Base-by-base conservation (phyloP, 768 basidiomycete genomes). In the Trametes coccinea region DNA sequence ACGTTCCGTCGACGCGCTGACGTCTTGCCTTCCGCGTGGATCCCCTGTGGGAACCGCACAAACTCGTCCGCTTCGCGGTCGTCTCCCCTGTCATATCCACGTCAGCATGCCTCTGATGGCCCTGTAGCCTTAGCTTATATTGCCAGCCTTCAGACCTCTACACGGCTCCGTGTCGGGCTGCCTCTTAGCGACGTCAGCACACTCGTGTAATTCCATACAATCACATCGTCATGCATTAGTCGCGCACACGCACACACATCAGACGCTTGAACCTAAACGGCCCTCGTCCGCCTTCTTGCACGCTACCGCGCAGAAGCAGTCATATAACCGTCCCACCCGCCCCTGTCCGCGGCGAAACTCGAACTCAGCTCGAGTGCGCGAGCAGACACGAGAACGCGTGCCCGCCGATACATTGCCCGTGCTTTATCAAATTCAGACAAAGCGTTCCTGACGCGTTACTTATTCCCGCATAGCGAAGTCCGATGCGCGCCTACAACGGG, bases 21-120 rank as follows among this genome's bases (percentile, higher is more conserved):
- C 61, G 56, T 58, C 61, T 29, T 22, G 53, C 39, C 52, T 62
- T 62, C 61, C 61, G 56, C 56, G 61, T 62, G 61, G 51, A 62
- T 62, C 61, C 53, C 34, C 60, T 61, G 60, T 58, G 56, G n/a
- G 41, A 49, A 47, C 45, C 45, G 10, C 48, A 3, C 41, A 22
- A 37, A 30, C 56, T 37, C 39, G 29, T 59, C 57, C 49, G 57
- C 22, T 41, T 46, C 45, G 34, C 34, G 34, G 34, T 37, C 34
- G 34, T 11, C 34, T 37, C 34, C 8, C 41, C n/a, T 14, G 41
- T 43, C 41, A 14, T 13, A 8, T 16, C 41, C 41, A n/a, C 41
- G 41, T 14, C 41, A 5, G 14, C 14, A 1, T 43, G 41, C 14
- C 10, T 43, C 14, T 16, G 10, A 43, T 43, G 8, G 41, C n/a